Conservation (phyloP, 495 filamentous ascomycete genomes). For the Aspergillus diversus region DNA sequence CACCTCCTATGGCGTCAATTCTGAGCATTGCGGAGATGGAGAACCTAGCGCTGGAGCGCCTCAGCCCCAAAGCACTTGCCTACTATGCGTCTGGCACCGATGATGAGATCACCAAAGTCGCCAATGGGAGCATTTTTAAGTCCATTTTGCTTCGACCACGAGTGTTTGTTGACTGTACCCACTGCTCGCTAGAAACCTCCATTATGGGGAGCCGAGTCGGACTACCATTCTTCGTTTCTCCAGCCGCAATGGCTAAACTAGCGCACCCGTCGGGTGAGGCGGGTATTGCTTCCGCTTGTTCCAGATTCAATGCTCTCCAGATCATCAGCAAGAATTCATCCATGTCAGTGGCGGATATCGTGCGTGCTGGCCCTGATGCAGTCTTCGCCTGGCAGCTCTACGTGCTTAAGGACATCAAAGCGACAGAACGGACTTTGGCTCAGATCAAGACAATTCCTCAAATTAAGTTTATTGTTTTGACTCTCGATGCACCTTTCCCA, state of each 20-base stretch:
- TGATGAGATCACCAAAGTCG: conserved; percentile 74
- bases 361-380: conserved; percentile 65
- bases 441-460: conserved; percentile 69
- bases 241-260: conserved; percentile 88
- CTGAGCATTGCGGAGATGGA: conserved; percentile 79
- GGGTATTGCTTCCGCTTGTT: conserved; percentile 81
- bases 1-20: conserved; percentile 66
- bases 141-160: conserved; percentile 83
- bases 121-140: conserved; percentile 77
- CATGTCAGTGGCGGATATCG: conserved; percentile 83
- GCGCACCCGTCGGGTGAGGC: conserved; percentile 85
- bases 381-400: conserved; percentile 94
- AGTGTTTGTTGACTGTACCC: conserved; percentile 80
- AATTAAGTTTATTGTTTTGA: conserved; percentile 83
- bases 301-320: conserved; percentile 74
- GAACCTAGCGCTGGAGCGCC: conserved; percentile 68
- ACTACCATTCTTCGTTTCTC: conserved; percentile 78
- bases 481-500: conserved; percentile 86
- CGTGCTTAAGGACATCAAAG: conserved; percentile 76
- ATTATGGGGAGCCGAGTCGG: conserved; percentile 68
- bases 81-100: conserved; percentile 92
- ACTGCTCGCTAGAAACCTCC: conserved; percentile 69
- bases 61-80: conserved; percentile 83
- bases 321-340: conserved; percentile 87
- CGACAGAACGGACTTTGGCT: conserved; percentile 78